Evolutionary conservation across 2,329 filamentous ascomycete genomes (phyloP).

Genomic region (Aschersonia sp.): DNA sequence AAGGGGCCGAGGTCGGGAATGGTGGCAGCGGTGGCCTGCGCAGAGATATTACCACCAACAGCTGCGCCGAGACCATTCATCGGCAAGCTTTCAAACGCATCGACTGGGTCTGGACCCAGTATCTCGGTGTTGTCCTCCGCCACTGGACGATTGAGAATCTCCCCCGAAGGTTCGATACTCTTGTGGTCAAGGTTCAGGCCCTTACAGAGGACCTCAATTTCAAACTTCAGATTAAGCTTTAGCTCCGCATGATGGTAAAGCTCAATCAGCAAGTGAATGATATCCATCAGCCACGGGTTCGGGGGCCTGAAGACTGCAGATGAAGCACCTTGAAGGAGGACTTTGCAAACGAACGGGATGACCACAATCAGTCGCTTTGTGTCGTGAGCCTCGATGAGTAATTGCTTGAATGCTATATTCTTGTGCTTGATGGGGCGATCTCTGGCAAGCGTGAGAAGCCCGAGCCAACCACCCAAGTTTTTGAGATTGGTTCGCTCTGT

Average conservation of each 20-base stretch:
- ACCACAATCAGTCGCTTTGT: conserved; percentile 82
- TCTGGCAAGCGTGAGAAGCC: conserved; percentile 79
- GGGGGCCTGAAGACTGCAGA: conserved; percentile 87
- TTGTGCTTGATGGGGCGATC: conserved; percentile 93
- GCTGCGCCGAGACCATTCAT: conserved; percentile 58
- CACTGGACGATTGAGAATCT: conserved; percentile 63
- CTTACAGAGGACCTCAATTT: conserved; percentile 95
- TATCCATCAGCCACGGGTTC: conserved; percentile 97
- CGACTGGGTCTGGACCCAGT: conserved; percentile 51
- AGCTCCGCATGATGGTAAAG: conserved; percentile 86
- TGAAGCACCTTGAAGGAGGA: conserved; percentile 67
- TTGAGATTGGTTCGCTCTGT: conserved; percentile 82
- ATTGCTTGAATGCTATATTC: conserved; percentile 93
- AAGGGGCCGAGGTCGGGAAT: conserved; percentile 73
- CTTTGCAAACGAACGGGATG: conserved; percentile 96
- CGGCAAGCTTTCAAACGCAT: conserved; percentile 71
- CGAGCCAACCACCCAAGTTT: conserved; percentile 87
- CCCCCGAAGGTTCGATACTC: conserved; percentile 71
- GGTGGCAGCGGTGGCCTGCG: conserved; percentile 61
- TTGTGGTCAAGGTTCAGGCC: conserved; percentile 86
- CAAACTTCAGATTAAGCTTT: conserved; percentile 94
- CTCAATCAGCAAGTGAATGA: conserved; percentile 79
- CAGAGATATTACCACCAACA: conserved; percentile 59
- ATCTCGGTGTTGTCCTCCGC: conserved; percentile 48
- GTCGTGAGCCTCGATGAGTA: conserved; percentile 86